A percentile compares a stretch with the other conserved stretches of the same genome.
Evolutionary conservation across 371 early-diverging fungal species (phyloP).

Genomic region (Dinochytrium kinnereticum): DNA sequence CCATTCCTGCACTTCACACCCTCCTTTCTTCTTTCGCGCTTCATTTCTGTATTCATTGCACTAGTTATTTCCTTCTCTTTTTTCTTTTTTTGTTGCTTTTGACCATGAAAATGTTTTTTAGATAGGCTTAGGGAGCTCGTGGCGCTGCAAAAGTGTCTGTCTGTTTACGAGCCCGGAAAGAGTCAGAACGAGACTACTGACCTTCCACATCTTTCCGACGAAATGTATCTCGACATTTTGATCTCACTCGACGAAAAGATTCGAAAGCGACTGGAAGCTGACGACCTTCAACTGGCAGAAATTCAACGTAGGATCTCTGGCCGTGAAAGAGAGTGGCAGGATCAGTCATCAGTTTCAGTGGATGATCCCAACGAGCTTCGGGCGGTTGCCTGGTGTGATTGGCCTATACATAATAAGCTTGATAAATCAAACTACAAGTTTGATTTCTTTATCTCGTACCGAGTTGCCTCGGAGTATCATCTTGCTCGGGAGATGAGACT

Average conservation of each 20-base stretch:
- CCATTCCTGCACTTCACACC: too few species aligned
- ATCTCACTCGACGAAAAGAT: neutral
- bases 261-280: neutral
- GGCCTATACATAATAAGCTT: neutral
- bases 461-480: slow-evolving; percentile 11
- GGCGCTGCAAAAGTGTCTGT: too few species aligned
- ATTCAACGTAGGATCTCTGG: neutral
- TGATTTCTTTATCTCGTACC: slow-evolving; percentile 31
- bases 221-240: neutral
- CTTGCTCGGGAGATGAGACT: slow-evolving; percentile 21
- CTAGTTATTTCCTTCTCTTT: too few species aligned
- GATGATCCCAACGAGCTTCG: neutral
- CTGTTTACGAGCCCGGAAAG: too few species aligned
- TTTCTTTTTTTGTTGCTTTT: too few species aligned
- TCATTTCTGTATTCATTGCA: too few species aligned
- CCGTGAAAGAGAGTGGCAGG: neutral
- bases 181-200: too few species aligned
- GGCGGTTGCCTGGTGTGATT: neutral
- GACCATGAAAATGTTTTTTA: too few species aligned
- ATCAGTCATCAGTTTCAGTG: neutral
- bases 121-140: too few species aligned
- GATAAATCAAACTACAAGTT: neutral
- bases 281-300: neutral
- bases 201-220: too few species aligned
- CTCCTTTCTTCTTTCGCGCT: too few species aligned